Percentiles rank a stretch among this genome's conserved stretches.
Conservation (phyloP, 148 eudicot species). For the Camellia lanceoleosa region DNA sequence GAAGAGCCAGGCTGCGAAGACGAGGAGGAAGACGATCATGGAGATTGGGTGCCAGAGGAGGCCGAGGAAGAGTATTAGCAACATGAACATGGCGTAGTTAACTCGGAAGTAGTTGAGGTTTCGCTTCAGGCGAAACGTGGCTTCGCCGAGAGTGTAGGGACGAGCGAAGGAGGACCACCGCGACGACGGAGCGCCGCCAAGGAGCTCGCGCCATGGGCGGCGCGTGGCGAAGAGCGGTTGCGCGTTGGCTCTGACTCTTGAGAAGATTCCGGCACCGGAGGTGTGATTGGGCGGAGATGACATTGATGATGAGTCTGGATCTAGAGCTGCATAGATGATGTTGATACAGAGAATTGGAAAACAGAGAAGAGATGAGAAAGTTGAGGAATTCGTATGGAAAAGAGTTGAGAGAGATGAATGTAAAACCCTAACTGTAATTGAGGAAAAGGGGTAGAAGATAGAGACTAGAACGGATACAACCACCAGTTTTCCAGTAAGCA, state of each 20-base stretch:
- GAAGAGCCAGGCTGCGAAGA: conserved; percentile 39
- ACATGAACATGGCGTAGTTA: conserved; percentile 41
- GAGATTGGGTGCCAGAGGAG: conserved; percentile 46
- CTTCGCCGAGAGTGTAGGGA: conserved; percentile 33
- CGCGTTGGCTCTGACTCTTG: conserved; percentile 24
- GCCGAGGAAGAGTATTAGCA: conserved; percentile 35
- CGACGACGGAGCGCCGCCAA: conserved; percentile 17
- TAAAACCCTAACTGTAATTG: no score
- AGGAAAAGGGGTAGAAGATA: no score
- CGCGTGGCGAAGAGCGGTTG: conserved; percentile 29
- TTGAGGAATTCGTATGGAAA: no score
- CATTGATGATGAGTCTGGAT: neutral
- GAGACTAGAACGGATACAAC: no score
- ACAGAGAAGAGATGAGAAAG: neutral
- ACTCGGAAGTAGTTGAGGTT: conserved; percentile 45
- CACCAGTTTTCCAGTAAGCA: no score
- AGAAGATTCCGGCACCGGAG: conserved; percentile 21
- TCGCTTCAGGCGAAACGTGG: conserved; percentile 36
- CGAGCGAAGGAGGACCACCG: conserved; percentile 27
- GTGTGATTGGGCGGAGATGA: neutral
- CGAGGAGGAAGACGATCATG: conserved; percentile 39
- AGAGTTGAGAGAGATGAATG: no score
- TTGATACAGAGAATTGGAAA: no score
- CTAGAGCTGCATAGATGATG: neutral
- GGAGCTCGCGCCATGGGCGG: conserved; percentile 50